Evolutionary conservation across 257 asterid genomes (phyloP).

Genomic region (Solanum arcanum): DNA sequence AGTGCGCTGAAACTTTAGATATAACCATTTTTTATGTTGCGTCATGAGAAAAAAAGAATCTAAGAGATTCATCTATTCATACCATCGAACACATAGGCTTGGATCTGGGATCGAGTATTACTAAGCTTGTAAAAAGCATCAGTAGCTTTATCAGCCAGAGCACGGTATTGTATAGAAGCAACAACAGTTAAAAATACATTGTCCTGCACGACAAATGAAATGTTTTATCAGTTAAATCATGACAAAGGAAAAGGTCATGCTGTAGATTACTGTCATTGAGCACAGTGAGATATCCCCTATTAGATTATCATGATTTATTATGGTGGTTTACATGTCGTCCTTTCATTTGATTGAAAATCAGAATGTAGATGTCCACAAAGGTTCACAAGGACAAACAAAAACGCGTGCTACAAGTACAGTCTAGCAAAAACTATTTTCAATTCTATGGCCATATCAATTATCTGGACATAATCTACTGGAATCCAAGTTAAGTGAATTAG

Average conservation of each 20-base stretch:
- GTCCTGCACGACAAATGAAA: slow-evolving; percentile 30
- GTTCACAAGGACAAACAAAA: neutral
- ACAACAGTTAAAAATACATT: slow-evolving; percentile 79
- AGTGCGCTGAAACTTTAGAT: neutral
- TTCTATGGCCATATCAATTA: neutral
- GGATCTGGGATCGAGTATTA: slow-evolving; percentile 73
- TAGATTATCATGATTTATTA: neutral
- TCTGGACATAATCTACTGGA: neutral
- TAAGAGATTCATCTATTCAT: neutral
- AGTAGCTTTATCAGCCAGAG: slow-evolving; percentile 54
- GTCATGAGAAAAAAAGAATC: neutral
- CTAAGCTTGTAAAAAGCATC: slow-evolving; percentile 81
- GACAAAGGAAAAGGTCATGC: neutral
- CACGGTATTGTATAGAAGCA: slow-evolving; percentile 78
- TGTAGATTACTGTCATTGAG: neutral
- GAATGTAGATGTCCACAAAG: neutral
- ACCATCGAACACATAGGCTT: slow-evolving; percentile 84
- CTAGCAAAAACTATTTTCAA: neutral
- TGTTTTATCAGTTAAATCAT: neutral
- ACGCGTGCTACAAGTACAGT: neutral
- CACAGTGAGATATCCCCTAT: neutral
- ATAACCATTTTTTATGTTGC: neutral
- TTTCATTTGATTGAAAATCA: neutral
- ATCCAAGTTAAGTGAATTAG: neutral
- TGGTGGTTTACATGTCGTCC: neutral